Percentiles rank a stretch among this genome's conserved stretches.
Conservation (phyloP, 2,329 filamentous ascomycete species). For the Lojkania enalia region DNA sequence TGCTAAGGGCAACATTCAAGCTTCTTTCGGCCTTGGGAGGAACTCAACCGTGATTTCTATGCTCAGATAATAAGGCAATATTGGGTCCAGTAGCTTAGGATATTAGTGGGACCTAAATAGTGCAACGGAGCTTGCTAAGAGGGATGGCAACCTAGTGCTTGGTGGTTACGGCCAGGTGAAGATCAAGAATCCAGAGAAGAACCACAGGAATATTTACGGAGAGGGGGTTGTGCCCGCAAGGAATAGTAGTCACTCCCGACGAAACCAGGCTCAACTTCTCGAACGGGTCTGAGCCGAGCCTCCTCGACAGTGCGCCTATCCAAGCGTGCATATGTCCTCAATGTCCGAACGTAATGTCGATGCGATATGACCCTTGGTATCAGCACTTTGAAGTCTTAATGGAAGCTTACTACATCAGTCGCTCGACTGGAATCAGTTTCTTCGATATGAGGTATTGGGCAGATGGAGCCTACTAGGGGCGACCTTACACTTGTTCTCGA, state of each 20-base stretch:
- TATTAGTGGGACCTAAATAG: constrained; percentile 31
- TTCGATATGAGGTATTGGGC: constrained; percentile 6
- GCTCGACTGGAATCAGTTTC: constrained; percentile 8
- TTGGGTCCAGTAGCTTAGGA: constrained; percentile 28
- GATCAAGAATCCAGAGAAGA: constrained; percentile 12
- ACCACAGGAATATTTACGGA: constrained; percentile 16
- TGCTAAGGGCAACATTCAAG: not conserved
- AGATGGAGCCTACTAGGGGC: constrained; percentile 8
- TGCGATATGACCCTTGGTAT: constrained; percentile 8
- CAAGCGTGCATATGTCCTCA: constrained; percentile 5
- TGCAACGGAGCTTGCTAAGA: constrained; percentile 7
- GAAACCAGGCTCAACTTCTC: constrained; percentile 35
- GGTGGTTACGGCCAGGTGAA: constrained; percentile 36
- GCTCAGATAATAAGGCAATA: constrained; percentile 21
- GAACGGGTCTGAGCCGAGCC: constrained; percentile 32
- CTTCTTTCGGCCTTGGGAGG: constrained; percentile 24
- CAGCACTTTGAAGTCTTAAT: constrained; percentile 2
- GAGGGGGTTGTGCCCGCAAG: constrained; percentile 18
- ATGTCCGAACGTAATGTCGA: constrained; percentile 4
- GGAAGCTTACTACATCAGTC: not conserved
- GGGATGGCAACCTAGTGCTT: constrained; percentile 27
- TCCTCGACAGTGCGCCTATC: constrained; percentile 11
- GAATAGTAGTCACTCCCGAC: constrained; percentile 24
- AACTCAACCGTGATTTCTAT: constrained; percentile 32
- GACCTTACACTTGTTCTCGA: constrained; percentile 9